Base-by-base conservation (phyloP, 345 rosid species). In the Sonneratia alba region DNA sequence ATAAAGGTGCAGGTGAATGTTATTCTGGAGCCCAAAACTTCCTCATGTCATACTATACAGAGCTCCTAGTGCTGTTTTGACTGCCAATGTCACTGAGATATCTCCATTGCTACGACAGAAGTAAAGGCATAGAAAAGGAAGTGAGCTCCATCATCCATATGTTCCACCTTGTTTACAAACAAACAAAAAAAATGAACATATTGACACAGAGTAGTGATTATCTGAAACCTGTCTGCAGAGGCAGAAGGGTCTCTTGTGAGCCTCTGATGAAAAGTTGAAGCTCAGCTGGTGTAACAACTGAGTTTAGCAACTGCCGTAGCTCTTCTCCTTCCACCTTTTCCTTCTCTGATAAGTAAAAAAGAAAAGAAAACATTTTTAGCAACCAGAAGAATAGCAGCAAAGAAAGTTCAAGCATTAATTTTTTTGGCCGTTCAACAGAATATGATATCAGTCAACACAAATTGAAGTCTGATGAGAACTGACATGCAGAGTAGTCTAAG, bases 251-350 rank as follows among this genome's bases (percentile, higher is more conserved):
- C 77, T 70, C 87, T 83, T 88, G 88, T 72, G 83, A 81, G 71
- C 94, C 89, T 77, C 36, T 75, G 68, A 96, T 78, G 75, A 96
- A 96, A 36, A 73, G 47, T 8, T 75, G 67, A 45, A 96, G 96
- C 76, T 96, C 98, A 70, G 86, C 75, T 3, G 99, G 96, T 15
- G 90, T 91, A 24, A 90, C 98, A 78, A 96, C 99, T 83, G 84
- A 74, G 69, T 83, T 91, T 79, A 96, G 83, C 98, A 94, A 96
- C 77, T 85, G 78, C 68, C 87, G 88, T 77, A 96, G 80, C 79
- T 89, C 96, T 79, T 91, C 97, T 65, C 99, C 99, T 81, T 92
- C 97, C 53, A 96, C 90, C 84, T 96, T 96, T 86, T 96, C 99
- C 70, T 82, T 85, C 74, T 89, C 99, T 95, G 85, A 74, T 77